Percentiles rank a stretch among this genome's conserved stretches.
phyloP scores from a whole-genome alignment of 352 stramenopile species.

The Phytophthora citrophthora region DNA sequence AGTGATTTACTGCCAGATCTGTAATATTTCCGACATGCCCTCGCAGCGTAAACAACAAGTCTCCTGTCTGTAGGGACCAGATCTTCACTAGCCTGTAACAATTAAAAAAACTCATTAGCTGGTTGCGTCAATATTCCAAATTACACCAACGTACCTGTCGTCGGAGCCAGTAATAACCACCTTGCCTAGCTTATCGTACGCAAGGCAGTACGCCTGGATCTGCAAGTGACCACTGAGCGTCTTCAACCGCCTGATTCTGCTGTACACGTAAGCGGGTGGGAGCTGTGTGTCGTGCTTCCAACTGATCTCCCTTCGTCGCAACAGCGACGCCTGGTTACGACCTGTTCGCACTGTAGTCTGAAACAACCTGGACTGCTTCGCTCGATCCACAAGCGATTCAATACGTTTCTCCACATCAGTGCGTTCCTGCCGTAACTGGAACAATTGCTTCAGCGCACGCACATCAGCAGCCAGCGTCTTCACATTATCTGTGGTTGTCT shows the following conservation, averaged over 20 bases:
- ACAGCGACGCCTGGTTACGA: slow-evolving; percentile 60
- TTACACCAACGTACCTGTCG: slow-evolving; percentile 73
- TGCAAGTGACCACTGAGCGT: slow-evolving; percentile 93
- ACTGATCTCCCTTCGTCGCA: slow-evolving; percentile 62
- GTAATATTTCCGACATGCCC: slow-evolving; percentile 91
- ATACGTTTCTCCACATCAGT: slow-evolving; percentile 39
- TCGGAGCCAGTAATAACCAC: slow-evolving; percentile 98
- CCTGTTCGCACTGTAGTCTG: slow-evolving; percentile 53
- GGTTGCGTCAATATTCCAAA: slow-evolving; percentile 1
- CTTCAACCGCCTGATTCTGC: slow-evolving; percentile 78
- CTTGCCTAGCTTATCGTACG: slow-evolving; percentile 95
- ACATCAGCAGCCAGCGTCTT: slow-evolving; percentile 72
- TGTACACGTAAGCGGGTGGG: slow-evolving; percentile 75
- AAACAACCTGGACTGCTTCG: slow-evolving; percentile 52
- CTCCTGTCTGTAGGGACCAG: slow-evolving; percentile 91
- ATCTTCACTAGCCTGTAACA: slow-evolving; percentile 94
- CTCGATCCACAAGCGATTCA: slow-evolving; percentile 41
- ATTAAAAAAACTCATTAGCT: slow-evolving; percentile 12
- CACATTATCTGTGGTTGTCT: slow-evolving; percentile 39
- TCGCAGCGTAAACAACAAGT: slow-evolving; percentile 83
- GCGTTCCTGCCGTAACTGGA: slow-evolving; percentile 67
- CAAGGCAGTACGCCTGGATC: slow-evolving; percentile 96
- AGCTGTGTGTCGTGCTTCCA: slow-evolving; percentile 38
- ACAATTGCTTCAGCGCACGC: slow-evolving; percentile 73
- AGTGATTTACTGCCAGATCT: slow-evolving; percentile 87